Evolutionary conservation across 768 basidiomycete genomes (phyloP).

Genomic region (Cyathus striatus): DNA sequence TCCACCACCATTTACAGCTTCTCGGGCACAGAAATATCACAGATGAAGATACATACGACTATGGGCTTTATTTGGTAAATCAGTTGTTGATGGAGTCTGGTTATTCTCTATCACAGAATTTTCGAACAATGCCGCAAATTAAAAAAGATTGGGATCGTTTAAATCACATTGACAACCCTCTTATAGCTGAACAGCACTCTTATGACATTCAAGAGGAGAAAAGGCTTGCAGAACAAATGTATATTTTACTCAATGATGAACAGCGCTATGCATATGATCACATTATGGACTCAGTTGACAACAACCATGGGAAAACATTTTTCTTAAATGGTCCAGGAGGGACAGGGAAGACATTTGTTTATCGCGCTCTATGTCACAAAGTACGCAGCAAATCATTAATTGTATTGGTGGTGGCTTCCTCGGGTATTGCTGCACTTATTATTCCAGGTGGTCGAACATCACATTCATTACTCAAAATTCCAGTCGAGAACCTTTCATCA

Average conservation of each 20-base stretch:
- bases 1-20: conserved; percentile 13
- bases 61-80: conserved; percentile 36
- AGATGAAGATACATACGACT: conserved; percentile 29
- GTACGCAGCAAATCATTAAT: conserved; percentile 20
- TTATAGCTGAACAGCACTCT: conserved; percentile 10
- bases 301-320: conserved; percentile 15
- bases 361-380: conserved; percentile 22
- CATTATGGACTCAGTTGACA: conserved; percentile 19
- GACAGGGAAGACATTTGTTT: conserved; percentile 41
- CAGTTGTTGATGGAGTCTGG: conserved; percentile 17
- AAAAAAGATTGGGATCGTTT: conserved; percentile 18
- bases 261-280: conserved; percentile 15
- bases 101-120: conserved; percentile 16
- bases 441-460: conserved; percentile 39
- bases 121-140: conserved; percentile 19
- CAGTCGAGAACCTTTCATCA: conserved; percentile 22
- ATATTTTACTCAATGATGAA: conserved; percentile 15
- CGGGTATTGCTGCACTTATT: conserved; percentile 41
- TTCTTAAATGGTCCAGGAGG: conserved; percentile 42
- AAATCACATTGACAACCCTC: conserved; percentile 11
- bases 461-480: conserved; percentile 46
- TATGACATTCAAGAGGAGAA: conserved; percentile 15
- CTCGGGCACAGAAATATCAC: conserved; percentile 9
- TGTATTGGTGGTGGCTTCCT: conserved; percentile 43
- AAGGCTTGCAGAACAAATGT: conserved; percentile 3